phyloP scores from a whole-genome alignment of 2,329 filamentous ascomycete genomes.

The Trichoderma guizhouense region DNA sequence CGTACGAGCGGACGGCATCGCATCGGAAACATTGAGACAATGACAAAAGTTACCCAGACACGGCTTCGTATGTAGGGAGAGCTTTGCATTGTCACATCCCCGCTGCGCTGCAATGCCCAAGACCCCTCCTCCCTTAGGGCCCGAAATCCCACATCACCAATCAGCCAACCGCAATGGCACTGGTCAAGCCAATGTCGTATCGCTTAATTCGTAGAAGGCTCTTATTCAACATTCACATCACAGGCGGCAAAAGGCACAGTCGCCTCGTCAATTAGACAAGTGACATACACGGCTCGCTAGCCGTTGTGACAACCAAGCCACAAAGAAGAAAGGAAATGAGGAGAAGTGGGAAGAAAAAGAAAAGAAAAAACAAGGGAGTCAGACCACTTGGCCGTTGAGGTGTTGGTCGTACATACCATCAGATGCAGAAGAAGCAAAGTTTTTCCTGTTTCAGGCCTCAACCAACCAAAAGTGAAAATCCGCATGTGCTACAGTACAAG shows the following conservation, averaged over 20 bases:
- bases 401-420: not conserved
- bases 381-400: not conserved
- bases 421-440: constrained; percentile 1
- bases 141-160: not conserved
- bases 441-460: not conserved
- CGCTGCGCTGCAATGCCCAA: constrained; percentile 1
- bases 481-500: not conserved
- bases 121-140: not conserved
- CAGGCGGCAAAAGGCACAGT: not conserved
- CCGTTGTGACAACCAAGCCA: not conserved
- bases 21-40: not conserved
- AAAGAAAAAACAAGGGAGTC: not conserved
- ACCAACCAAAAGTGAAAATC: not conserved
- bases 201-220: not conserved
- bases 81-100: not conserved
- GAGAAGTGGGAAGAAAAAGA: not conserved
- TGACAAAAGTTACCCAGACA: not conserved
- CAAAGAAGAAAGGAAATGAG: not conserved
- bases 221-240: not conserved
- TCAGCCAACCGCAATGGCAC: not conserved
- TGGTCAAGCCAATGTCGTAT: not conserved
- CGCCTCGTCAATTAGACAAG: not conserved
- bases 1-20: not conserved
- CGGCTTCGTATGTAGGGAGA: not conserved
- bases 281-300: not conserved